Base-by-base conservation (phyloP, 139 green algal species). In the Chlorella sp. region DNA sequence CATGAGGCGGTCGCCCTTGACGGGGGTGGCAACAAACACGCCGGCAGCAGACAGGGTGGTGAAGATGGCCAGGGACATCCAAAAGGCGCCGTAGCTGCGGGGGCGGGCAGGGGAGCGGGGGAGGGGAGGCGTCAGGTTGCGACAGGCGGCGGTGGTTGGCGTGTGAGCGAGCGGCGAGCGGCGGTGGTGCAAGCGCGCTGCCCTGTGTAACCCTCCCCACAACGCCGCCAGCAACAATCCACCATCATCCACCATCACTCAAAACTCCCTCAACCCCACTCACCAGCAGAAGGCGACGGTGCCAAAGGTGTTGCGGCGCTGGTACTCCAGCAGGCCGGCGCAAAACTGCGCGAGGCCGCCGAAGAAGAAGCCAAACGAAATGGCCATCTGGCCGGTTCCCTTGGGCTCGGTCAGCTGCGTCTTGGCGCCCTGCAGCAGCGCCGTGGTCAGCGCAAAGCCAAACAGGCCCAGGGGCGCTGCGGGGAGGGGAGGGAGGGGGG, bases 261-360 rank as follows among this genome's bases (percentile, higher is more conserved):
- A 6, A 3, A 4, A 17, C 7, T 7, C 24, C 3, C 6, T 65
- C 58, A 17, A 30, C 16, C 58, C 9, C 22, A 8, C 68, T 75
- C 68, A 75, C 68, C 17, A 90, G 68, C 80, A 88, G 80, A 95
- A 94, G 60, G 89, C 93, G 1, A 91, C 92, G 30, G 90, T 91
- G 48, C 81, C 93, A 90, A 96, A 96, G n/a, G 90, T 94, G 85
- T 92, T 93, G 72, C 90, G 90, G 17, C 86, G 83, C 38, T 69
- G 41, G 70, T 94, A 90, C 86, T 96, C 92, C 22, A 94, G 87
- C 19, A 94, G 87, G 51, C 93, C 93, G 40, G 92, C 93, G 14
- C 94, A 69, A 41, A 95, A 87, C 87, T 96, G 93, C 3, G 88
- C 90, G 41, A 93, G 76, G 41, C 93, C 93, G 32, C 92, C 93